A percentile compares a stretch with the other conserved stretches of the same genome.
phyloP scores from a whole-genome alignment of 768 basidiomycete species.

The Trametes sanguinea region DNA sequence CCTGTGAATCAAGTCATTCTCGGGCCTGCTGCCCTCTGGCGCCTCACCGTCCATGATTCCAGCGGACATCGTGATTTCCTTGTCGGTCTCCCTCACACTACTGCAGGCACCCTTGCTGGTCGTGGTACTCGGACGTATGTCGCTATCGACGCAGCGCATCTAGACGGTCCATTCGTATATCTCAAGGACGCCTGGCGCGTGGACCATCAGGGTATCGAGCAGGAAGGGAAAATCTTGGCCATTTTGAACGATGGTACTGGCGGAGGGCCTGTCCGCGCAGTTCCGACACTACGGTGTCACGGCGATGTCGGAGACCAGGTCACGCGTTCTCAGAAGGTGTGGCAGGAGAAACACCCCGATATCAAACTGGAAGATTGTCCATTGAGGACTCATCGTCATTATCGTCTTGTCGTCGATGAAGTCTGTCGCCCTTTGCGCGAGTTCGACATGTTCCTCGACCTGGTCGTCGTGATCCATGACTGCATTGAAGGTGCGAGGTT shows the following conservation, averaged over 20 bases:
- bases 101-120: background rate
- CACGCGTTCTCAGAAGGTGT: background rate
- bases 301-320: constrained; percentile 10
- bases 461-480: background rate
- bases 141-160: background rate
- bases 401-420: constrained; percentile 16
- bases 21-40: too few relatives aligned
- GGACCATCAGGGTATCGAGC: background rate
- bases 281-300: background rate
- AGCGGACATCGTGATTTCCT: background rate
- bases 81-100: constrained; percentile 9
- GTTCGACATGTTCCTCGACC: background rate
- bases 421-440: background rate
- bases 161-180: background rate
- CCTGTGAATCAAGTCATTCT: too few relatives aligned
- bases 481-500: background rate
- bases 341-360: background rate
- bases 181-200: constrained; percentile 15
- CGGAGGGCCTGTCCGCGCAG: background rate
- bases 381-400: constrained; percentile 13
- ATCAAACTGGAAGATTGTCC: background rate
- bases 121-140: constrained; percentile 4
- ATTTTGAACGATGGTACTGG: background rate
- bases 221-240: constrained; percentile 3
- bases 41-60: background rate